Conservation (phyloP, 2,329 filamentous ascomycete species). For the Hymenoscyphus fraxineus region DNA sequence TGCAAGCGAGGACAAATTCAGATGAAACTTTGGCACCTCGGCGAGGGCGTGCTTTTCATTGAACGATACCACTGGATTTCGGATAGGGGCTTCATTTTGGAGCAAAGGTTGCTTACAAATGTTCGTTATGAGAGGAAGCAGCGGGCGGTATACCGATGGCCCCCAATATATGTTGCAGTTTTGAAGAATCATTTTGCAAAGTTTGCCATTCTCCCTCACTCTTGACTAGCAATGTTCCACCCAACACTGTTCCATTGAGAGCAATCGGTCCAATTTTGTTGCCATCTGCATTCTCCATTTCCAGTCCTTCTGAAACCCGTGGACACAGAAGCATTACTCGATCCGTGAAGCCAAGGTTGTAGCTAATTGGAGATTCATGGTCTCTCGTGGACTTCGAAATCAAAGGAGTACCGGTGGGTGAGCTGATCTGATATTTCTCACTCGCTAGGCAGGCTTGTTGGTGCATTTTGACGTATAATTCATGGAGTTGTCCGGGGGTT, state of each 20-base stretch:
- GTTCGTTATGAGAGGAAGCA: slow-evolving; percentile 8
- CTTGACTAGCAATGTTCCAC: slow-evolving; percentile 62
- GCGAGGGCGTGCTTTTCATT: neutral
- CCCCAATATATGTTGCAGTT: slow-evolving; percentile 40
- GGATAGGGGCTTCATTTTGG: neutral
- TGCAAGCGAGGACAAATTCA: neutral
- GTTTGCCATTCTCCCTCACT: slow-evolving; percentile 54
- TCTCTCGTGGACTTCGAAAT: neutral
- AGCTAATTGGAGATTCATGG: slow-evolving; percentile 50
- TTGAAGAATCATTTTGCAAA: slow-evolving; percentile 41
- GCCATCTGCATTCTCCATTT: slow-evolving; percentile 20
- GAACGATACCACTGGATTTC: neutral
- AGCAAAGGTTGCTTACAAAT: slow-evolving; percentile 1
- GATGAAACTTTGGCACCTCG: neutral
- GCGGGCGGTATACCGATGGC: slow-evolving; percentile 26
- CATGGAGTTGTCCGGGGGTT: slow-evolving; percentile 23
- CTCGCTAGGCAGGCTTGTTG: slow-evolving; percentile 20
- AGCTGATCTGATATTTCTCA: neutral
- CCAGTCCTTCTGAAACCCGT: slow-evolving; percentile 48
- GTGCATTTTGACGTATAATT: slow-evolving; percentile 28
- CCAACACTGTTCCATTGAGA: slow-evolving; percentile 61
- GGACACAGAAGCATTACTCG: slow-evolving; percentile 52
- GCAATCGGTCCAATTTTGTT: slow-evolving; percentile 34
- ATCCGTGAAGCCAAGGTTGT: slow-evolving; percentile 59
- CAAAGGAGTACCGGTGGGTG: neutral